Evolutionary conservation across 768 basidiomycete genomes (phyloP), one percentile per base, ranked within the genome.

Genomic region (Gloeopeniophorella convolvens): DNA sequence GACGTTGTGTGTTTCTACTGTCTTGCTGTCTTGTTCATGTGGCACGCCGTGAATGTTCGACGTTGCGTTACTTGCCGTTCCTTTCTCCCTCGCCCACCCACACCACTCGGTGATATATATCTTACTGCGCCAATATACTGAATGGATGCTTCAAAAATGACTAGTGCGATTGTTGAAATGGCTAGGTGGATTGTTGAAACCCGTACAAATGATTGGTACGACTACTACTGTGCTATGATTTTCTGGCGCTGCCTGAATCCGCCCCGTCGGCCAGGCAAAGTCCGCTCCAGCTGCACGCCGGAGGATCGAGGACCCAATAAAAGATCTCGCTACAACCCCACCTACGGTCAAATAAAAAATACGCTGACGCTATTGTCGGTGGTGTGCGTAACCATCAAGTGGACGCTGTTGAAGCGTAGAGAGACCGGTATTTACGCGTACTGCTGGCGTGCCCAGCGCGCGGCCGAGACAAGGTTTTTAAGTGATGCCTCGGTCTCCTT

Each of bases 401-500:
- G 79, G 79, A 75, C 82, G 89, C 88, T 90, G 88, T 90, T 91
- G 88, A 90, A 91, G 89, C 89, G 84, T 74, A 71, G 69, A 61
- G 65, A 59, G 59, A 60, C 60, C 62, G 57, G 57, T 56, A 64
- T 65, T 85, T 74, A 94, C 68, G 80, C 79, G 72, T 86, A 85
- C 64, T 76, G 80, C 68, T 78, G 66, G 65, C 95, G 89, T 61
- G 93, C 93, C 91, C 89, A 94, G 67, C 86, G 83, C 62, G 95
- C 95, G 68, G 83, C 94, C 56, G 79, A 76, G 59, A 96, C 93
- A 55, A 98, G 74, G 75, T 95, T 94, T 58, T 67, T 64, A 64
- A 94, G 78, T 23, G 90, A 87, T 41, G 87, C 79, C 74, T 96
- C 89, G 36, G 94, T 97, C 78, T 98, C 94, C 70, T 88, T 87